phyloP scores from a whole-genome alignment of 768 basidiomycete species.

The Leccinum disarticulatum region DNA sequence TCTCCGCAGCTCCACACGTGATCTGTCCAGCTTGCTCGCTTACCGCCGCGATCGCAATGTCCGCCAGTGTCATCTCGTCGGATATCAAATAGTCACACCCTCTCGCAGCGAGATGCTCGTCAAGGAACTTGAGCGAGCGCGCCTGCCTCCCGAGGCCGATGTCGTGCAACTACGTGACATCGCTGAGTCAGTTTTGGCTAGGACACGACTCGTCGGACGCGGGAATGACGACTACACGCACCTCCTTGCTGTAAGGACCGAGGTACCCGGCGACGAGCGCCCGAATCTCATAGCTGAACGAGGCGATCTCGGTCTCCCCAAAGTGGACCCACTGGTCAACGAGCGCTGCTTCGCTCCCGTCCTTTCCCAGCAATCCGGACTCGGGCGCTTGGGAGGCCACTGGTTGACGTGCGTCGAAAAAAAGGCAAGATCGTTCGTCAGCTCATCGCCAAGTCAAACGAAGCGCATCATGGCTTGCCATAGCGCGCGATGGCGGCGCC shows the following conservation, averaged over 20 bases:
- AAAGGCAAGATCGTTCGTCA: neutral
- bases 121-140: conserved; percentile 25
- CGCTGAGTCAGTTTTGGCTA: neutral
- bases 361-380: conserved; percentile 27
- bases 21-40: conserved; percentile 22
- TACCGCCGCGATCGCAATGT: conserved; percentile 24
- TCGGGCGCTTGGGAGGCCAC: conserved; percentile 28
- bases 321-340: conserved; percentile 35
- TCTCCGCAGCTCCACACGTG: conserved; percentile 30
- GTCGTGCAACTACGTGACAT: conserved; percentile 17
- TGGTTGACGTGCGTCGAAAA: neutral
- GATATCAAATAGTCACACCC: conserved; percentile 23
- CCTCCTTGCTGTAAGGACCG: conserved; percentile 27
- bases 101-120: conserved; percentile 22
- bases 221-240: conserved; percentile 1
- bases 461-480: conserved; percentile 9
- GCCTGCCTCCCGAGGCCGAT: conserved; percentile 18
- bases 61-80: conserved; percentile 27
- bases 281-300: conserved; percentile 19
- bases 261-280: conserved; percentile 19
- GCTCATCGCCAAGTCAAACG: neutral
- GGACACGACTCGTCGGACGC: neutral
- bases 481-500: conserved; percentile 31
- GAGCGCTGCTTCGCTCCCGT: conserved; percentile 23
- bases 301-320: conserved; percentile 27